These are phyloP conservation scores for Olyra latifolia DNA, from an alignment of 176 grass and related monocot genomes.

Conservation along the genomic window DNA sequence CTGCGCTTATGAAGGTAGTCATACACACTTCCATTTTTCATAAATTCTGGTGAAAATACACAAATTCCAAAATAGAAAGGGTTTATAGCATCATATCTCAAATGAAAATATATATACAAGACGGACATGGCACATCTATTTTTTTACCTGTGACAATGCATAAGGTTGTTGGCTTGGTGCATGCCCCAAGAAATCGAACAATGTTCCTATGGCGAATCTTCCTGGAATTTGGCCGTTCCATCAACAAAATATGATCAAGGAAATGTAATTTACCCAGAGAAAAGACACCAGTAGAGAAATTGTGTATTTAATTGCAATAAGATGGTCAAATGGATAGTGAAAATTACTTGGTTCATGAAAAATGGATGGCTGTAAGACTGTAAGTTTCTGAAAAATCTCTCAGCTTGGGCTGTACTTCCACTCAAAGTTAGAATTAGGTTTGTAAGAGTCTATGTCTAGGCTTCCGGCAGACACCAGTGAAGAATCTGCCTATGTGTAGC, in stretches of 20 bases:
- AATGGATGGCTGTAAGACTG: neutral
- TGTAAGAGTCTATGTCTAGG: neutral
- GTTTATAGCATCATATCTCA: neutral
- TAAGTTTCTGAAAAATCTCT: neutral
- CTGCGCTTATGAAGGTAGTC: constrained; percentile 85
- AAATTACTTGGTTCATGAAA: neutral
- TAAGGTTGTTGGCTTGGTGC: constrained; percentile 56
- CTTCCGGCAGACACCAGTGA: neutral
- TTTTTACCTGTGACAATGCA: constrained; percentile 75
- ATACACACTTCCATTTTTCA: constrained; percentile 76
- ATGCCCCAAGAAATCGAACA: constrained; percentile 78
- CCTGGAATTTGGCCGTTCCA: constrained; percentile 21
- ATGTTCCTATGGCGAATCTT: constrained; percentile 80
- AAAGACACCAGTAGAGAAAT: neutral
- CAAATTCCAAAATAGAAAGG: neutral
- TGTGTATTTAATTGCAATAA: neutral
- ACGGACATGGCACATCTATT: neutral
- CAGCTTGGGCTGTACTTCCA: neutral
- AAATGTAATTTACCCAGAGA: neutral
- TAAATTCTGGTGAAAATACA: constrained; percentile 48
- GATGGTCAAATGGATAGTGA: neutral
- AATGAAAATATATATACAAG: neutral
- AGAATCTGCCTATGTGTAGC: neutral
- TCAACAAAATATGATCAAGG: neutral
- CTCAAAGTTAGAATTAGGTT: neutral